phyloP scores from a whole-genome alignment of 371 early-diverging fungal genomes.

The Sporodiniella umbellata region DNA sequence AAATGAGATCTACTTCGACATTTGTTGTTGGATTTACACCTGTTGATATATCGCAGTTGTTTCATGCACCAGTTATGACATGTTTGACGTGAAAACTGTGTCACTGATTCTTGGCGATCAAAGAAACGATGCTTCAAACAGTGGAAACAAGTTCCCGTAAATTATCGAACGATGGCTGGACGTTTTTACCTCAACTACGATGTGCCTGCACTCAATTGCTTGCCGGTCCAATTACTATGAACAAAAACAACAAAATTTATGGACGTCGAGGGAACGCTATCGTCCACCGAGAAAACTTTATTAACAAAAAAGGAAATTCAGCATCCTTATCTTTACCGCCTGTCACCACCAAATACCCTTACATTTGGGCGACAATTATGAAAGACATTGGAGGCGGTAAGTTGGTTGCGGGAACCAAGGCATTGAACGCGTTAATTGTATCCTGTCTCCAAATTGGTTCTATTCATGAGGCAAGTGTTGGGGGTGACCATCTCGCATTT shows the following conservation, averaged over 20 bases:
- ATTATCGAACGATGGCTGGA: slow-evolving; percentile 22
- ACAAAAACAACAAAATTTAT: slow-evolving; percentile 16
- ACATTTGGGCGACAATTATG: slow-evolving; percentile 13
- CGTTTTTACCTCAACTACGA: slow-evolving; percentile 17
- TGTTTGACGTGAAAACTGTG: slow-evolving; percentile 12
- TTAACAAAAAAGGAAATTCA: slow-evolving; percentile 8
- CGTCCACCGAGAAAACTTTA: slow-evolving; percentile 5
- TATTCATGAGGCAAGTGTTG: slow-evolving; percentile 8
- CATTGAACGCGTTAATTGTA: slow-evolving; percentile 19
- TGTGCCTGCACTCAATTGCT: slow-evolving; percentile 19
- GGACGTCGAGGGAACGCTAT: slow-evolving; percentile 4
- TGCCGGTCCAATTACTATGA: slow-evolving; percentile 18
- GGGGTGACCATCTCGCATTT: slow-evolving; percentile 5
- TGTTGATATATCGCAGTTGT: slow-evolving; percentile 9
- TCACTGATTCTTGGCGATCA: slow-evolving; percentile 10
- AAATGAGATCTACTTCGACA: slow-evolving; percentile 14
- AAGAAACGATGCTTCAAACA: too few species aligned
- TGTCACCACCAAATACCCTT: slow-evolving; percentile 6
- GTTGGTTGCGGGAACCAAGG: slow-evolving; percentile 17
- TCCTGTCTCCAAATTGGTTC: slow-evolving; percentile 18
- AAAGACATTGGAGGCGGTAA: slow-evolving; percentile 12
- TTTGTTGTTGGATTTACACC: slow-evolving; percentile 12
- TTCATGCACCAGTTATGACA: slow-evolving; percentile 13
- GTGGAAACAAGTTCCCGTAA: slow-evolving; percentile 1
- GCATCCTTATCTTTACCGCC: slow-evolving; percentile 14